These are phyloP conservation scores for Ilex asprella DNA, from an alignment of 257 asterid species.

Conservation along the genomic window DNA sequence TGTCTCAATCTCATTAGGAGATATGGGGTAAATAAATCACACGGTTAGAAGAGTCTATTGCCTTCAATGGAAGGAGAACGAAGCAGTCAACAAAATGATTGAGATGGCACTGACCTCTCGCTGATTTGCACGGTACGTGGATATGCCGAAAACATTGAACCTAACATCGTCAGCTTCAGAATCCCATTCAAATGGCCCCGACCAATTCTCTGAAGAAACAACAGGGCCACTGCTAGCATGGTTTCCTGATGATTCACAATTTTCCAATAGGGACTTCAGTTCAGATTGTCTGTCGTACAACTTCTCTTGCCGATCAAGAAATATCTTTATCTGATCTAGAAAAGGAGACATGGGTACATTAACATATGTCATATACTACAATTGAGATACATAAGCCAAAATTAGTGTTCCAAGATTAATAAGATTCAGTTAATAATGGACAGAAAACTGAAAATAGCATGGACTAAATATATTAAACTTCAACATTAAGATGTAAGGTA, in stretches of 20 bases:
- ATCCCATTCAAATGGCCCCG: slow-evolving; percentile 79
- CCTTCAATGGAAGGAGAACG: not conserved
- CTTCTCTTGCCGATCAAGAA: slow-evolving; percentile 77
- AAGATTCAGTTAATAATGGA: not conserved
- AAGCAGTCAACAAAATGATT: slow-evolving; percentile 1
- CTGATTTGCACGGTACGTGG: slow-evolving; percentile 87
- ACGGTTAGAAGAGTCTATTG: too few relatives aligned
- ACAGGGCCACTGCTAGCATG: slow-evolving; percentile 41
- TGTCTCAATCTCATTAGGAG: not conserved
- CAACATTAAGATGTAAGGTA: not conserved
- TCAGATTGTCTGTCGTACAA: slow-evolving; percentile 66
- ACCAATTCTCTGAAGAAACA: slow-evolving; percentile 68
- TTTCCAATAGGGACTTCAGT: slow-evolving; percentile 65
- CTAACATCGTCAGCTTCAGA: slow-evolving; percentile 71
- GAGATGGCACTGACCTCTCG: slow-evolving; percentile 50
- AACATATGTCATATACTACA: not conserved
- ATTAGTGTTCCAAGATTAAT: not conserved
- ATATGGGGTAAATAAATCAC: not conserved
- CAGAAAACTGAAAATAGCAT: not conserved
- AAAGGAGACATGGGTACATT: slow-evolving; percentile 9
- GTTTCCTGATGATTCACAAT: slow-evolving; percentile 46
- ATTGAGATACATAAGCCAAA: slow-evolving; percentile 3
- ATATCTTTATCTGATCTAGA: slow-evolving; percentile 63
- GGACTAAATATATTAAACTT: not conserved
- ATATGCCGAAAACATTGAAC: slow-evolving; percentile 82